Percentiles rank a stretch among this genome's conserved stretches.
These are phyloP conservation scores for Pestalotiopsis sp. DNA, from an alignment of 2,329 filamentous ascomycete genomes.

Conservation along the genomic window DNA sequence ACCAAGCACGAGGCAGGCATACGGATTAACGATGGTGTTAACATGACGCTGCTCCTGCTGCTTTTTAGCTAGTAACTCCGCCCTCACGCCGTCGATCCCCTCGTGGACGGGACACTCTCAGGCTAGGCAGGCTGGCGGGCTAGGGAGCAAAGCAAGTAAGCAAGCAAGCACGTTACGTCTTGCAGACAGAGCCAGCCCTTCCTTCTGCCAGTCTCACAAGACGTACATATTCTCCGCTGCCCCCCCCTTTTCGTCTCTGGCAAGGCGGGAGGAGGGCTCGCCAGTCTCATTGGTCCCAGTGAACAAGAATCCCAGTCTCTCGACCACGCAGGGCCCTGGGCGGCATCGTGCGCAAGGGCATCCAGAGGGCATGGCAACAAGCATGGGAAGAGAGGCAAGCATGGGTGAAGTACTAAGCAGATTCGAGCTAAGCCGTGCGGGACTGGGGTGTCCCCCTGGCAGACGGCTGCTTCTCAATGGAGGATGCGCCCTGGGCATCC, in stretches of 20 bases:
- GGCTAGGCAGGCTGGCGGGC: too few relatives aligned
- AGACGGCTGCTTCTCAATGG: slow-evolving; percentile 11
- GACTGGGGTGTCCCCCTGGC: not conserved
- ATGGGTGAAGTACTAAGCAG: not conserved
- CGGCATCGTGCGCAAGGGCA: slow-evolving; percentile 29
- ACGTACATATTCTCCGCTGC: slow-evolving; percentile 9
- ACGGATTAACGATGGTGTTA: not conserved
- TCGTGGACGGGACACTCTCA: not conserved
- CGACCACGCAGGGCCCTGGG: slow-evolving; percentile 24
- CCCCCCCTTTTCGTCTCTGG: slow-evolving; percentile 26
- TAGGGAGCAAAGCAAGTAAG: too few relatives aligned
- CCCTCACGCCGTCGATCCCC: not conserved
- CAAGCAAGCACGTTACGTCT: not conserved
- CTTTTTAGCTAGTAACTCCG: slow-evolving; percentile 6
- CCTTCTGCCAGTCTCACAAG: slow-evolving; percentile 5
- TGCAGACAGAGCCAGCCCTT: not conserved
- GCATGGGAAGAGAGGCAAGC: slow-evolving; percentile 18
- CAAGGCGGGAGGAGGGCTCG: slow-evolving; percentile 21
- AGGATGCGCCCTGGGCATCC: not conserved
- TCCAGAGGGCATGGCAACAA: slow-evolving; percentile 15
- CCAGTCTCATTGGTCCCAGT: slow-evolving; percentile 28
- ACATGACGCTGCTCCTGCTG: slow-evolving; percentile 3
- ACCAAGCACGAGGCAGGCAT: not conserved
- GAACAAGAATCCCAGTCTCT: slow-evolving; percentile 17
- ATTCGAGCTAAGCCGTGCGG: slow-evolving; percentile 17